Conservation (phyloP, 1,284 basidiomycete species). For the Cronartium quercuum region DNA sequence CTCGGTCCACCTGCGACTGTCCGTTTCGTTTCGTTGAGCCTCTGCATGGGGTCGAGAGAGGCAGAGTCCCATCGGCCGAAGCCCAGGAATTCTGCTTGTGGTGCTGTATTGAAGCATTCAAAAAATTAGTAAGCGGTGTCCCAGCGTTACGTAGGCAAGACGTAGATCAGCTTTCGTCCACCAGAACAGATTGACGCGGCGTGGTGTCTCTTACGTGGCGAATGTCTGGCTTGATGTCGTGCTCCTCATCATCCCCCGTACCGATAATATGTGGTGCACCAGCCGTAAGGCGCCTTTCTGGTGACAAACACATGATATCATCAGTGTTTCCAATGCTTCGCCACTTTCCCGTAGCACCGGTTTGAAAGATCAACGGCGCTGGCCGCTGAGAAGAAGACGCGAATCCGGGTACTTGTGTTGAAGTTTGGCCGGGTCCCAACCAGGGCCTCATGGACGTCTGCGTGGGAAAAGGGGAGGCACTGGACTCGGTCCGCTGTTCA, state of each 20-base stretch:
- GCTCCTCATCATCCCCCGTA: background rate
- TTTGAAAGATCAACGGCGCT: background rate
- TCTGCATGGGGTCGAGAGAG: background rate
- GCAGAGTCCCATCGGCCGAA: background rate
- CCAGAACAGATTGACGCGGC: too few relatives aligned
- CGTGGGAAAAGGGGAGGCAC: background rate
- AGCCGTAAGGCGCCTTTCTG: background rate
- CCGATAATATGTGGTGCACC: background rate
- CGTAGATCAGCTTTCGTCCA: too few relatives aligned
- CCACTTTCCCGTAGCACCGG: background rate
- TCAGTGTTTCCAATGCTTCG: background rate
- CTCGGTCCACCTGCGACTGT: background rate
- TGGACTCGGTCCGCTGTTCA: background rate
- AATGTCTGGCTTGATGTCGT: background rate
- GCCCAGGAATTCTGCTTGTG: background rate
- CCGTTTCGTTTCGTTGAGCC: background rate
- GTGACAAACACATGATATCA: background rate
- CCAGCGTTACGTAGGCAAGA: too few relatives aligned
- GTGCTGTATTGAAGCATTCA: too few relatives aligned
- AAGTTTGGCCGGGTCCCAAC: too few relatives aligned
- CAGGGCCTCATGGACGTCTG: background rate
- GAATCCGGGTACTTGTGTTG: too few relatives aligned
- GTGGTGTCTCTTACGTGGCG: background rate
- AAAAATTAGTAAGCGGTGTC: too few relatives aligned
- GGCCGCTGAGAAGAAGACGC: too few relatives aligned